Evolutionary conservation across 1,284 basidiomycete species (phyloP), one percentile per base, ranked within the genome.

Genomic region (Cerioporus squamosus): DNA sequence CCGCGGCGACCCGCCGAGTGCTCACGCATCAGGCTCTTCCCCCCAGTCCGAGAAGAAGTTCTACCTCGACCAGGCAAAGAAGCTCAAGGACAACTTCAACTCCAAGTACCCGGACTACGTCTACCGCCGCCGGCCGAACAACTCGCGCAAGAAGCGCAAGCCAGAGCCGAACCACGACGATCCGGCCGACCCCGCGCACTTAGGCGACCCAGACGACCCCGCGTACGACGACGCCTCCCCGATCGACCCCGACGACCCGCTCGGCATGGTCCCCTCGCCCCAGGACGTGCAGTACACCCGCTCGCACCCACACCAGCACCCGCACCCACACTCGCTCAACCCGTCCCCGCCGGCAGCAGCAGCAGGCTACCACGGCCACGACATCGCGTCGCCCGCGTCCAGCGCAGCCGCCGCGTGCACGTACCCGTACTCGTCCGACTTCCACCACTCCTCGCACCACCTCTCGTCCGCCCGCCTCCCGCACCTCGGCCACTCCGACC

Each of bases 81-180:
- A 84, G 63, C 76, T 93, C 56, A 93, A 93, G 72, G 91, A 93
- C 65, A 86, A 78, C 55, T 93, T 93, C 79, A 93, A 93, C 72
- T 75, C 80, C n/a, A 89, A 86, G 69, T 93, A 93, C 72, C 91
- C 91, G 20, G 91, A 93, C 78, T 93, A 93, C 67, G 90, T 93
- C 43, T 93, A 93, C 75, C 83, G 87, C 60, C 84, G 91, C 45
- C 80, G 91, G 45, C 91, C 91, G 26, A 93, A 93, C 75, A 92
- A 93, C 71, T 88, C 87, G 57, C 84, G 91, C 66, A 88, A 84
- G 73, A 84, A 84, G 65, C 81, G 87, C 66, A 83, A 83, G 66
- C 69, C 80, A 3, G 86, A 88, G 60, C 68, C 73, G 42, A 66
- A 72, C 43, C 66, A 72, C 33, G 72, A 70, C 59, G 64, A 69